Conservation (phyloP, 257 asterid species). For the Gentiana straminea region DNA sequence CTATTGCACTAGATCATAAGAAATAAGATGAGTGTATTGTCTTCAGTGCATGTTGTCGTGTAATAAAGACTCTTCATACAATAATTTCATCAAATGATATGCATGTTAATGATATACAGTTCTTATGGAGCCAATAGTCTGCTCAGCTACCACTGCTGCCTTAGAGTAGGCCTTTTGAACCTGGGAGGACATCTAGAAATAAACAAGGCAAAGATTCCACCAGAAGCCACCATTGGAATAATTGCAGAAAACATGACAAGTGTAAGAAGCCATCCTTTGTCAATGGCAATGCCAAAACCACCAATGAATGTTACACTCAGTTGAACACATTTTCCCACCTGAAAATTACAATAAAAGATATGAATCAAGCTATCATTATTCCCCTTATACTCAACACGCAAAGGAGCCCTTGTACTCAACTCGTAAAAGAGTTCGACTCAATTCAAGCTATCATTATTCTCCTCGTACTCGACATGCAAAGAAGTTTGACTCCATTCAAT, state of each 20-base stretch:
- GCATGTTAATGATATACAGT: constrained; percentile 23
- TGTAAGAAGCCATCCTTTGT: constrained; percentile 56
- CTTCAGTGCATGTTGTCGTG: too few relatives aligned
- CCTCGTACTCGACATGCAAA: too few relatives aligned
- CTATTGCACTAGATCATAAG: too few relatives aligned
- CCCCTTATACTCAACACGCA: too few relatives aligned
- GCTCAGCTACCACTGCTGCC: constrained; percentile 55
- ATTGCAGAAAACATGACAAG: constrained; percentile 46
- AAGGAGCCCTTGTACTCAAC: too few relatives aligned
- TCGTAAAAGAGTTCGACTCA: too few relatives aligned
- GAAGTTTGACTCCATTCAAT: too few relatives aligned
- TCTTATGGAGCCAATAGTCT: constrained; percentile 46
- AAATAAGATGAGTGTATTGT: not conserved
- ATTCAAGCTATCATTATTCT: too few relatives aligned
- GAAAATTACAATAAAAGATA: not conserved
- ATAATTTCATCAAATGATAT: too few relatives aligned
- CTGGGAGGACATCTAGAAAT: constrained; percentile 25
- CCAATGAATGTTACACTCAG: constrained; percentile 41
- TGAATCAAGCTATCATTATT: too few relatives aligned
- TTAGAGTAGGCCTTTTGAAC: constrained; percentile 49
- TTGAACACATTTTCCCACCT: constrained; percentile 55
- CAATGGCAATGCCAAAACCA: constrained; percentile 51
- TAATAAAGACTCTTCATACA: too few relatives aligned
- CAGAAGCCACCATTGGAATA: constrained; percentile 27
- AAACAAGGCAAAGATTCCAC: not conserved